Evolutionary conservation across 1,284 basidiomycete species (phyloP).

Genomic region (Pseudozyma sp.): DNA sequence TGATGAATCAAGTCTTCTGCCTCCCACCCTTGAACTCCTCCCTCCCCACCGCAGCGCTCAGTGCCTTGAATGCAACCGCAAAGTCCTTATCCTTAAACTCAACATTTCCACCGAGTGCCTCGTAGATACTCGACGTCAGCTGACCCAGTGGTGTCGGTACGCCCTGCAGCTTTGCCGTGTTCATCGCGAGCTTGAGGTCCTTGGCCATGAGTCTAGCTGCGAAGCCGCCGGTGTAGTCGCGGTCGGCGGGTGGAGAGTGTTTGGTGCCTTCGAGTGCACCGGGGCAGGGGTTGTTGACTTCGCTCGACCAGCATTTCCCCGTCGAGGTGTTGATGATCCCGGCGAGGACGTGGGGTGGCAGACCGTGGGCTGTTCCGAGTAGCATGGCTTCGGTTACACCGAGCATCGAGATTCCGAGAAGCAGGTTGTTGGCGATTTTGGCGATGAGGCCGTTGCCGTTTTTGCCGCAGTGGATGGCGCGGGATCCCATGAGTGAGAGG

Average conservation of each 20-base stretch:
- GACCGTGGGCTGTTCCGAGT: conserved; percentile 58
- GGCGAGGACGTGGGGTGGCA: conserved; percentile 54
- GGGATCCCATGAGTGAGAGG: conserved; percentile 77
- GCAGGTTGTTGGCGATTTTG: conserved; percentile 65
- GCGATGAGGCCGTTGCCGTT: conserved; percentile 74
- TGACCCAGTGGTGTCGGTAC: conserved; percentile 57
- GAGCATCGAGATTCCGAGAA: conserved; percentile 62
- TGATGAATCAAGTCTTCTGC: conserved; percentile 21
- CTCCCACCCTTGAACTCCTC: conserved; percentile 43
- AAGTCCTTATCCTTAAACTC: conserved; percentile 59
- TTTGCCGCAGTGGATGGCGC: conserved; percentile 85
- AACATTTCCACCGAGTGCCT: conserved; percentile 52
- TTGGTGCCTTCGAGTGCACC: conserved; percentile 74
- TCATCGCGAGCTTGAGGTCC: conserved; percentile 60
- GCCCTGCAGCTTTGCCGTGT: conserved; percentile 54
- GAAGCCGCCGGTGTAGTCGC: conserved; percentile 77
- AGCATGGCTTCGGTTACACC: conserved; percentile 63
- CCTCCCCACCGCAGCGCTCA: conserved; percentile 48
- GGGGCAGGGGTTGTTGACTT: conserved; percentile 88
- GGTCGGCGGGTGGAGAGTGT: conserved; percentile 82
- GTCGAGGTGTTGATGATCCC: conserved; percentile 64
- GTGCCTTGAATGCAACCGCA: conserved; percentile 58
- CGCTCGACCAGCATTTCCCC: conserved; percentile 80
- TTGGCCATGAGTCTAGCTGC: conserved; percentile 53
- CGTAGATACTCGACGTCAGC: conserved; percentile 54